Evolutionary conservation across 2,329 filamentous ascomycete species (phyloP).

Genomic region (Hypoxylon sp.): DNA sequence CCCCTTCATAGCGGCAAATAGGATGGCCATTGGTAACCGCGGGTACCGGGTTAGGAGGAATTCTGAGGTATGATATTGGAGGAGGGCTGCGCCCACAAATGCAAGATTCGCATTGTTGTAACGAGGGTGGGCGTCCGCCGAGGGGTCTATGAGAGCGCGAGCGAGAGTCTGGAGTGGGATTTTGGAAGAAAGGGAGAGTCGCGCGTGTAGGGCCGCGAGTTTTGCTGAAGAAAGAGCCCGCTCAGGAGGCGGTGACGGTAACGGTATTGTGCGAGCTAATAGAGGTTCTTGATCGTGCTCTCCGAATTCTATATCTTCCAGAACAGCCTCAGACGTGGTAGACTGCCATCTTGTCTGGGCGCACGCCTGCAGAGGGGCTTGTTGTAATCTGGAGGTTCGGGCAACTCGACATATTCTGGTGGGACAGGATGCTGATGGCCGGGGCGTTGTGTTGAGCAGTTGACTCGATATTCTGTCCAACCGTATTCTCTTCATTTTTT

Average conservation of each 20-base stretch:
- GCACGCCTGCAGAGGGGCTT: conserved; percentile 26
- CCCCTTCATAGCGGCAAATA: conserved; percentile 87
- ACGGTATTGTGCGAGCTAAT: conserved; percentile 53
- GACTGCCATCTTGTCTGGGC: conserved; percentile 46
- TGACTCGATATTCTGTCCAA: conserved; percentile 70
- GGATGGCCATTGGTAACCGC: conserved; percentile 86
- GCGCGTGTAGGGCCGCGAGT: conserved; percentile 90
- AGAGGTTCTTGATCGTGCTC: conserved; percentile 37
- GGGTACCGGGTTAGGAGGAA: conserved; percentile 90
- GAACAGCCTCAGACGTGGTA: conserved; percentile 40
- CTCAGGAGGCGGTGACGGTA: conserved; percentile 78
- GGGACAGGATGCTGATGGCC: conserved; percentile 55
- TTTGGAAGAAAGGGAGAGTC: conserved; percentile 82
- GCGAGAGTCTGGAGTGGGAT: conserved; percentile 89
- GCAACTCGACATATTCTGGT: conserved; percentile 44
- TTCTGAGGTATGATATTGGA: conserved; percentile 91
- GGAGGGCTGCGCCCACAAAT: conserved; percentile 82
- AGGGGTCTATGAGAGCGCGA: conserved; percentile 84
- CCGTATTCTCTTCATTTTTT: conserved; percentile 72
- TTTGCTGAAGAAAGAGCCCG: conserved; percentile 81
- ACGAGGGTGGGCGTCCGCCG: conserved; percentile 80
- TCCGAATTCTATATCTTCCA: conserved; percentile 42
- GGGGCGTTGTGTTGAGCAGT: conserved; percentile 62
- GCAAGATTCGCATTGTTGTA: conserved; percentile 93
- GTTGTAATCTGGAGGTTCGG: conserved; percentile 38